Percentiles rank a stretch among this genome's conserved stretches.
Conservation (phyloP, 495 filamentous ascomycete genomes). For the Penicillium silybi region DNA sequence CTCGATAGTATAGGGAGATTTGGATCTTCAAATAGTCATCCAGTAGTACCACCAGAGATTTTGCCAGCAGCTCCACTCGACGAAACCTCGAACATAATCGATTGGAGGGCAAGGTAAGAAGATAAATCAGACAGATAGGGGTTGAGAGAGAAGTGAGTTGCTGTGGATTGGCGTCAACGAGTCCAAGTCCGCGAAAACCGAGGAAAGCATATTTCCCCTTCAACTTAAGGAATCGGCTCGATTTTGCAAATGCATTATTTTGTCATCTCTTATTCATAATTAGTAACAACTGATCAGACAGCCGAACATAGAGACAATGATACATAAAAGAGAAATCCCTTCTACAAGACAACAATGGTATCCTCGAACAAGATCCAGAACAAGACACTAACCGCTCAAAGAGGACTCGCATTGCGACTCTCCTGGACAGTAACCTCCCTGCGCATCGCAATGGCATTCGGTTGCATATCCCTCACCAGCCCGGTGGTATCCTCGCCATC, state of each 20-base stretch:
- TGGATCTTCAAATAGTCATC: no score
- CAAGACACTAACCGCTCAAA: not conserved
- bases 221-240: not conserved
- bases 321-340: not conserved
- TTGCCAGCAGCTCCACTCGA: no score
- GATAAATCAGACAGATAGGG: no score
- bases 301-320: not conserved
- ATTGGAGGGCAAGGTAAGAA: no score
- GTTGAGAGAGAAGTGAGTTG: no score
- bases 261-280: not conserved
- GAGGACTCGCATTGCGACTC: not conserved
- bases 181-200: not conserved
- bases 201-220: not conserved
- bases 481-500: constrained; percentile 3
- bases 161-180: no score
- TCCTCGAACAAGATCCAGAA: not conserved
- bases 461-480: constrained; percentile 6
- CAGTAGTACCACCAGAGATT: no score
- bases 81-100: no score
- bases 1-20: no score
- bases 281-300: not conserved
- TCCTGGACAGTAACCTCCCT: constrained; percentile 3
- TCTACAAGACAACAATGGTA: not conserved
- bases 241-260: not conserved
- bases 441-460: constrained; percentile 5